These are phyloP conservation scores for Botryotinia globosa DNA, from an alignment of 2,329 filamentous ascomycete species.

Conservation along the genomic window DNA sequence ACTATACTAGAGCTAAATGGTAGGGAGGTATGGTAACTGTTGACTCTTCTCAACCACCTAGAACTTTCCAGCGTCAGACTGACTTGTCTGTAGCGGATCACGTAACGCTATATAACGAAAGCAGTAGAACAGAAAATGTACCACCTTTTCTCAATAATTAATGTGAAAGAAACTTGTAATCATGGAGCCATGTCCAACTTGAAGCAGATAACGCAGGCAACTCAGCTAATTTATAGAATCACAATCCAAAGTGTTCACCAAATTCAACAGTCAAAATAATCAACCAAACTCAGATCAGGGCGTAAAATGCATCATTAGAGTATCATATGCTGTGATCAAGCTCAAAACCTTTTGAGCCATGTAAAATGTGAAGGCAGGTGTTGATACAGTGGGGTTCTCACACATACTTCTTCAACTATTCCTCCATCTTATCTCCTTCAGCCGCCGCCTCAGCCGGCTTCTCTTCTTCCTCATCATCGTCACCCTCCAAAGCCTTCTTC, in stretches of 20 bases:
- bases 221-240: not conserved
- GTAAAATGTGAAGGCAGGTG: conserved; percentile 26
- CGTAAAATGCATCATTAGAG: conserved; percentile 21
- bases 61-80: not conserved
- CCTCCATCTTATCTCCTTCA: conserved; percentile 80
- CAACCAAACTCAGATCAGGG: not conserved
- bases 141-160: not conserved
- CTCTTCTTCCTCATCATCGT: conserved; percentile 76
- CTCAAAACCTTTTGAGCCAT: conserved; percentile 13
- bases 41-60: not conserved
- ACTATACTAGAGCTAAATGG: not conserved
- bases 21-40: not conserved
- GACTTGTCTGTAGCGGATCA: not conserved
- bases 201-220: not conserved
- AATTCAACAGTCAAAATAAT: not conserved
- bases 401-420: conserved; percentile 50
- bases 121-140: not conserved
- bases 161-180: not conserved
- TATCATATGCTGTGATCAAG: conserved; percentile 16
- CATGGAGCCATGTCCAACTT: not conserved
- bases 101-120: not conserved
- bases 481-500: conserved; percentile 82
- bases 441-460: conserved; percentile 59
- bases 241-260: not conserved
- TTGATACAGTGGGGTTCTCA: conserved; percentile 36